Evolutionary conservation across 768 basidiomycete species (phyloP), one percentile per base, ranked within the genome.

Genomic region (Phlebiopsis flavidoalba): DNA sequence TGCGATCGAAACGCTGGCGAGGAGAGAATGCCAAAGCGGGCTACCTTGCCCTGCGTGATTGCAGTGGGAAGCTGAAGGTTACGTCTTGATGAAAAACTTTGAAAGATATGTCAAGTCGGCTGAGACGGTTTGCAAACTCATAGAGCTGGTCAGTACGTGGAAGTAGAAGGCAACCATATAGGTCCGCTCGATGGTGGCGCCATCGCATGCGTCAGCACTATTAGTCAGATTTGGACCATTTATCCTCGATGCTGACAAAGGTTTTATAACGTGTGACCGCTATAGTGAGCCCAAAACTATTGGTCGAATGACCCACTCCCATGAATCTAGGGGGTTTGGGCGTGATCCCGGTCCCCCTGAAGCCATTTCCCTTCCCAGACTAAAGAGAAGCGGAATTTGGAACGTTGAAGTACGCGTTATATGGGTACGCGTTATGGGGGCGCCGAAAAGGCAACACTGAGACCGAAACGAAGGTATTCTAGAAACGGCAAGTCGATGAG

Each of bases 151-250:
- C 71, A 4, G 73, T 26, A 82, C 58, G 61, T 74, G 75, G 58
- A 82, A 81, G 65, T 80, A 80, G 35, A 82, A n/a, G 75, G 53
- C 80, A 82, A 4, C 82, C 82, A 58, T 77, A 80, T 35, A 81
- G 71, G 64, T 83, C 81, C 55, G 77, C 80, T 0, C 67, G 60
- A 6, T n/a, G n/a, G 67, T 70, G 7, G 75, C 74, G 1, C 80
- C 79, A 22, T 77, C n/a, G 70, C 0, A 69, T 73, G 43, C 59
- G n/a, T 81, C 81, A 0, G 75, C n/a, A 70, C 15, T 66, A n/a
- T 60, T 36, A 76, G n/a, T n/a, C 68, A 19, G 82, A n/a, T n/a
- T n/a, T n/a, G n/a, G n/a, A n/a, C n/a, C n/a, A n/a, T n/a, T n/a
- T 74, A n/a, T 72, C 63, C 24, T 76, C 68, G n/a, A 79, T 53